Evolutionary conservation across 768 basidiomycete genomes (phyloP).

Genomic region (Kwoniella sp.): DNA sequence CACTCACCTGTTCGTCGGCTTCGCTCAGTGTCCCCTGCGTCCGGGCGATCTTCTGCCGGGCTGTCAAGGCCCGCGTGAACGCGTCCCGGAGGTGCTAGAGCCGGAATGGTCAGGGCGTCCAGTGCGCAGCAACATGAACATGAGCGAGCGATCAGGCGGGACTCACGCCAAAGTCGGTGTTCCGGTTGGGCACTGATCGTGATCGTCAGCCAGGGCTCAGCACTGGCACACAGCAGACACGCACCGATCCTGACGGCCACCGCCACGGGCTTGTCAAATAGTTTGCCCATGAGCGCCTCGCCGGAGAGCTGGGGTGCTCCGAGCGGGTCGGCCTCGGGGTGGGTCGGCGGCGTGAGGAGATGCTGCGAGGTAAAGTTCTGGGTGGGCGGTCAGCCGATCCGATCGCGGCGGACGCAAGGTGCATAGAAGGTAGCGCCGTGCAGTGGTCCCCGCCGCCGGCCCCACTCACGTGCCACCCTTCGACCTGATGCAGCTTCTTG

Average conservation of each 20-base stretch:
- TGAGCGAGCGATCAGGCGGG: background rate
- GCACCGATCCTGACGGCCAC: conserved; percentile 50
- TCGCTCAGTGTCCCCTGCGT: conserved; percentile 31
- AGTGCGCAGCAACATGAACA: background rate
- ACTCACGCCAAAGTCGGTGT: conserved; percentile 49
- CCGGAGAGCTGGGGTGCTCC: conserved; percentile 30
- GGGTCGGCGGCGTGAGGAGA: conserved; percentile 21
- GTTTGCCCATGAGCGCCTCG: conserved; percentile 40
- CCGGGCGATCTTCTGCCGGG: conserved; percentile 49
- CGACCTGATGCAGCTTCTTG: conserved; percentile 15
- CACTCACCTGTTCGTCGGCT: conserved; percentile 45
- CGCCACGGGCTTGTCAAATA: conserved; percentile 39
- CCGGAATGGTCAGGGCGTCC: too few relatives aligned
- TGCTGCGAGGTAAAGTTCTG: conserved; percentile 29
- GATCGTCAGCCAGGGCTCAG: background rate
- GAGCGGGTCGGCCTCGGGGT: conserved; percentile 11
- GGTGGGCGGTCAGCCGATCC: background rate
- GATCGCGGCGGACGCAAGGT: too few relatives aligned
- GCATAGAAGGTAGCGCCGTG: too few relatives aligned
- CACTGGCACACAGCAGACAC: conserved; percentile 4
- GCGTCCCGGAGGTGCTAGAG: conserved; percentile 52
- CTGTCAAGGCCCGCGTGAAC: conserved; percentile 50
- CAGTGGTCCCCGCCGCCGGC: background rate
- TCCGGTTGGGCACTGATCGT: conserved; percentile 50
- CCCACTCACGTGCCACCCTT: conserved; percentile 42